Evolutionary conservation across 2,329 filamentous ascomycete species (phyloP).

Genomic region (Rugonectria rugulosa): DNA sequence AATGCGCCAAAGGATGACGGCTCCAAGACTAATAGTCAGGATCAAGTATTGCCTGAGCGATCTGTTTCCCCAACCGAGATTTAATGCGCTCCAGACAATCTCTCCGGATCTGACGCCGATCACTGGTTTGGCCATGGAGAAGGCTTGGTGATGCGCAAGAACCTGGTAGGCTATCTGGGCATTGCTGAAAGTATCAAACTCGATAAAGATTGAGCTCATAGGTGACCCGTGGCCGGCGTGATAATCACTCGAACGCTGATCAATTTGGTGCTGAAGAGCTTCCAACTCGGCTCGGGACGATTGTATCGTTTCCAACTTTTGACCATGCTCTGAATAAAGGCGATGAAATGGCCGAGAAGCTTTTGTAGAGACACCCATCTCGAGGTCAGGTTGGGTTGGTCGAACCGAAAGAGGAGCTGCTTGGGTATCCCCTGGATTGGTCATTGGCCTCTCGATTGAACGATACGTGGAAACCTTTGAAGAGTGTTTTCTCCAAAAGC

Average conservation of each 20-base stretch:
- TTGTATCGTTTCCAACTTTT: background rate
- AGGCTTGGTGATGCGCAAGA: background rate
- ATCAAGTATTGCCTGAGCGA: background rate
- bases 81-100: background rate
- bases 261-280: background rate
- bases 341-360: background rate
- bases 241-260: background rate
- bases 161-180: background rate
- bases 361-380: background rate
- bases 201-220: background rate
- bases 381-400: background rate
- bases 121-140: background rate
- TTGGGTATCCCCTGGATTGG: background rate
- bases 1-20: background rate
- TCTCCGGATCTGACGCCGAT: background rate
- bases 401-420: no score
- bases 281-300: background rate
- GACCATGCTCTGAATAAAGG: background rate
- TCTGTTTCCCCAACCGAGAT: background rate
- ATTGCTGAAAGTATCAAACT: background rate
- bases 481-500: no score
- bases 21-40: background rate
- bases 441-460: background rate
- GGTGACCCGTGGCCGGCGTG: background rate
- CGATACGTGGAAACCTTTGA: background rate